Base-by-base conservation (phyloP, 2,329 filamentous ascomycete genomes). In the Beauveria asiatica region DNA sequence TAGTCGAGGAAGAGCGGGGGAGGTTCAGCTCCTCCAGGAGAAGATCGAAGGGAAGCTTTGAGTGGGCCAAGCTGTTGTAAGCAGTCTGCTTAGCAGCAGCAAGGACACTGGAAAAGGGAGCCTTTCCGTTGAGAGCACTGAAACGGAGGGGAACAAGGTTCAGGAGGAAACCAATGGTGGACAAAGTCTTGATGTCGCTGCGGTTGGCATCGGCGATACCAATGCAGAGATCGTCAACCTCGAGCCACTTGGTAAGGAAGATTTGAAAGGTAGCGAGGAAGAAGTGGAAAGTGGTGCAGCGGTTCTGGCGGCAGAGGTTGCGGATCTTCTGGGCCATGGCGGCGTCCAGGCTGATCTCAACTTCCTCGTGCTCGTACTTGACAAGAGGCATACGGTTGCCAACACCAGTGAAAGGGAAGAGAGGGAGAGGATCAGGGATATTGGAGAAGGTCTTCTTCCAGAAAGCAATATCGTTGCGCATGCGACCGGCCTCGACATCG, bases 91-190 rank as follows among this genome's bases (percentile, higher is more conserved):
- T 63, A 1, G 70, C 62, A 51, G 60, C 46, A 30, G 61, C 49
- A 6, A 64, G 9, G 4, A 69, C 60, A 4, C 67, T 62, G 5
- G 61, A 51, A 48, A 73, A 71, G 10, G 63, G 63, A 44, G 59
- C 48, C 50, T 55, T 64, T 7, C 56, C 44, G 10, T 37, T 52
- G 17, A 61, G 46, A 7, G 62, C 54, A n/a, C 60, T 57, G 60
- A 80, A 76, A 6, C 69, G 70, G 1, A 80, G 51, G 1, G 78
- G 73, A 3, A 81, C 68, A 17, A 79, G 65, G 60, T 80, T 79
- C 5, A 80, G 62, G 53, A 76, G 74, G 56, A 73, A 67, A 3
- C 78, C 78, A 19, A 80, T 63, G 10, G 67, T 77, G 4, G 66
- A 61, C 11, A 62, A 53, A n/a, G 64, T 63, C n/a, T 61, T 57